Base-by-base conservation (phyloP, 1,139 yeast species). In the Magnusiomyces ingens region DNA sequence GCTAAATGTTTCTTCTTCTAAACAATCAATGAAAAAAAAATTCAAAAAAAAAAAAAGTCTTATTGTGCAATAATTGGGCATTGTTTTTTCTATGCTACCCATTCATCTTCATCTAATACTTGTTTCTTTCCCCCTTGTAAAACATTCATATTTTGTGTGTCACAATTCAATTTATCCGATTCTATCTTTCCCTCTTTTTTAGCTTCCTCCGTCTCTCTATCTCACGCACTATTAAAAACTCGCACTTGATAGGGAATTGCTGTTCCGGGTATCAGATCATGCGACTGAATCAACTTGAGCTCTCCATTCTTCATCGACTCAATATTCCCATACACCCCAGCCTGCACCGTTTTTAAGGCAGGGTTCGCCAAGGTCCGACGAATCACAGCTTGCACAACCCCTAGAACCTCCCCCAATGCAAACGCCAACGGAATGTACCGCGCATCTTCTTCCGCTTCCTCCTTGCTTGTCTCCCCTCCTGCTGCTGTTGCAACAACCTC, bases 281-380 rank as follows among this genome's bases (percentile, higher is more conserved):
- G 51, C 37, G 62, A 58, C n/a, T 61, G 61, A 15, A 65, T 58
- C 15, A 65, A 54, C 48, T 60, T 62, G 11, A 65, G 56, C 49
- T 65, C 68, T 13, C 61, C 55, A 32, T 59, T 57, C 50, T 58
- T 60, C 66, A 64, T 64, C 45, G 62, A 61, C n/a, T 56, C 59
- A 18, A 65, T 59, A 43, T 62, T 62, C 2, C 66, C 67, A 29
- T 58, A 55, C 8, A 57, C 59, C 1, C 64, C 64, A 2, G 50
- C 51, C 11, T 56, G 56, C 13, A 57, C 58, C 19, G 53, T 32
- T 21, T 53, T 51, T 43, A 47, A 12, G 32, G 64, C 59, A 17
- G 55, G 54, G 38, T 47, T 53, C 10, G 52, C 51, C 47, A 57
- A 45, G 4, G 70, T 66, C 12, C 57, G 51, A 13, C 54, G 49